Base-by-base conservation (phyloP, 345 rosid species). In the Orychophragmus violaceus region DNA sequence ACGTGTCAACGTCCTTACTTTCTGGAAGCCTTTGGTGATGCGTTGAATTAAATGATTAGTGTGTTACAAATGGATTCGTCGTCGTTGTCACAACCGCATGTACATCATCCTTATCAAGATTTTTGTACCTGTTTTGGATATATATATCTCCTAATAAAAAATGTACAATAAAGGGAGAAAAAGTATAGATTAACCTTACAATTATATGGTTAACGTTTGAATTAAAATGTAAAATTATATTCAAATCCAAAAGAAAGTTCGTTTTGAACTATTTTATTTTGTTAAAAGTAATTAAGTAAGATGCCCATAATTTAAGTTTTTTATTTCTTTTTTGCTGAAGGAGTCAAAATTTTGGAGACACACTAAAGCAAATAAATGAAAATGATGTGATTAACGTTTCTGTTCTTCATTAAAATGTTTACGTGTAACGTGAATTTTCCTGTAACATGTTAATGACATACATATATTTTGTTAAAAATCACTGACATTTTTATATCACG, bases 21-120 rank as follows among this genome's bases (percentile, higher is more conserved):
- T 59, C 5, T 49, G n/a, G 33, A 60, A 51, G 74, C 39, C 68
- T 29, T 49, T 39, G 66, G 50, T 35, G 27, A 36, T 59, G 49
- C 63, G 1, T 8, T 14, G 8, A 14, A 18, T 32, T 14, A 42
- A 6, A 69, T 69, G 42, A 36, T 59, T 13, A 14, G 53, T 27
- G 53, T 27, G 16, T 13, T 53, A 18, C 29, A 39, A 53, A 8
- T 24, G 10, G 71, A 32, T 23, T 46, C 27, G 56, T 10, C 11
- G 6, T 16, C 10, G 5, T 4, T 48, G 39, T 50, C 9, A 16
- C 42, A 50, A 16, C 59, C 74, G 37, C 33, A n/a, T 0, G 37
- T 23, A 37, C 66, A 29, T 17, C 1, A 59, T 45, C 64, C 16
- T 18, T 8, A 49, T 37, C 23, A 59, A 16, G 35, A 68, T 57